phyloP scores from a whole-genome alignment of 345 rosid species.

The Boechera retrofracta region DNA sequence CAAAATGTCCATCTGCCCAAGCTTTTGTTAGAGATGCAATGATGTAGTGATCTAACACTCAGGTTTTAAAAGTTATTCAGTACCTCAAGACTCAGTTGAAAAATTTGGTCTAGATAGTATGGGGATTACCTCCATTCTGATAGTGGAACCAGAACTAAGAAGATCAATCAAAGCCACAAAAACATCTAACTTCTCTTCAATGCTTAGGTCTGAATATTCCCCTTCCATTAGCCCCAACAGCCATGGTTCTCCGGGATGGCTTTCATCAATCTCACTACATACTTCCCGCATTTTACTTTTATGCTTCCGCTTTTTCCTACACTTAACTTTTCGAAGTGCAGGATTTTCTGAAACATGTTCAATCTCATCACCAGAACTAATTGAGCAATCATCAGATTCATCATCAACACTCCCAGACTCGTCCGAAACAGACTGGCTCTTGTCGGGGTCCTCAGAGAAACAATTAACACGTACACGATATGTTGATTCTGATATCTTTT shows the following conservation, averaged over 20 bases:
- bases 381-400: slow-evolving; percentile 52
- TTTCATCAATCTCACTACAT: slow-evolving; percentile 90
- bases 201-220: slow-evolving; percentile 87
- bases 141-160: slow-evolving; percentile 74
- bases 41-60: slow-evolving; percentile 8
- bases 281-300: slow-evolving; percentile 52
- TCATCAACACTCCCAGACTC: slow-evolving; percentile 89
- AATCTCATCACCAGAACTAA: slow-evolving; percentile 64
- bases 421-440: slow-evolving; percentile 69
- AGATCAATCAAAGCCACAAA: slow-evolving; percentile 85
- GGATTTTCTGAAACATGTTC: slow-evolving; percentile 59
- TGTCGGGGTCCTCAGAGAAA: slow-evolving; percentile 54
- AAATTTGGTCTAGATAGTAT: slow-evolving; percentile 3
- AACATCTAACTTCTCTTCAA: slow-evolving; percentile 83
- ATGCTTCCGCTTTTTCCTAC: slow-evolving; percentile 44
- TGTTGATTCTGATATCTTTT: slow-evolving; percentile 79
- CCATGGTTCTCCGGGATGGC: slow-evolving; percentile 93
- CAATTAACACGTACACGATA: slow-evolving; percentile 76
- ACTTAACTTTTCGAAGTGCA: slow-evolving; percentile 47
- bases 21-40: neutral
- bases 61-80: slow-evolving; percentile 2
- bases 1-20: neutral
- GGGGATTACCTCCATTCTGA: slow-evolving; percentile 77
- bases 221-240: slow-evolving; percentile 92
- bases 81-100: slow-evolving; percentile 12